Percentiles rank a stretch among this genome's conserved stretches.
phyloP scores from a whole-genome alignment of 345 rosid species.

The Draba incana region DNA sequence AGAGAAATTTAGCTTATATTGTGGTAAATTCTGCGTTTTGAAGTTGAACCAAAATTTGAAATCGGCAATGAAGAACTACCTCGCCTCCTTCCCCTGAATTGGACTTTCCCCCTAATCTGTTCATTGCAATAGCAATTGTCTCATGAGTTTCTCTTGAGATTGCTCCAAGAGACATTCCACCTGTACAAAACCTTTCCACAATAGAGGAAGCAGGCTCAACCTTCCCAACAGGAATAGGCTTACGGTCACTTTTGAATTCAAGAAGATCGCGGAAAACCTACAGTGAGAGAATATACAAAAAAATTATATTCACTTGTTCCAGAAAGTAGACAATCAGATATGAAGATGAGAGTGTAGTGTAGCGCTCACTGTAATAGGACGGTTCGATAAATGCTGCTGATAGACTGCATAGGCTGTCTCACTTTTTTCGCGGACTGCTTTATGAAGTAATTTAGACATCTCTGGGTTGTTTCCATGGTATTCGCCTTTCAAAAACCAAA shows the following conservation, averaged over 20 bases:
- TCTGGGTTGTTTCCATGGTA: constrained; percentile 99
- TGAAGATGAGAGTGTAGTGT: constrained; percentile 8
- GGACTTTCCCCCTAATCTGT: constrained; percentile 93
- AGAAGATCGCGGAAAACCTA: constrained; percentile 98
- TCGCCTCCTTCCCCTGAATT: constrained; percentile 99
- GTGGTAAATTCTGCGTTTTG: constrained; percentile 1
- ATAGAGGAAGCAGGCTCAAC: constrained; percentile 91
- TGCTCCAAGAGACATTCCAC: constrained; percentile 99
- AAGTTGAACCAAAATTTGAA: constrained; percentile 11
- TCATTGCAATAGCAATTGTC: constrained; percentile 98
- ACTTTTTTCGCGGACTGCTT: constrained; percentile 98
- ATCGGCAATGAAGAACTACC: constrained; percentile 53
- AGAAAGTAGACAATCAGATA: constrained; percentile 14
- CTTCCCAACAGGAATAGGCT: constrained; percentile 86
- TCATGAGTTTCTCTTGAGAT: constrained; percentile 99
- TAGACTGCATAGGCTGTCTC: constrained; percentile 86
- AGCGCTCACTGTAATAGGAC: constrained; percentile 85
- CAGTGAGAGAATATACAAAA: constrained; percentile 25
- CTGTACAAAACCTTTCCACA: constrained; percentile 94
- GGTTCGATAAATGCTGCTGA: constrained; percentile 96
- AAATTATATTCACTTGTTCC: constrained; percentile 26
- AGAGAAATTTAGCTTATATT: not conserved
- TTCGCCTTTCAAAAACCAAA: constrained; percentile 59
- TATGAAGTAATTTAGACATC: constrained; percentile 97
- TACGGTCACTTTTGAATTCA: constrained; percentile 89